phyloP scores from a whole-genome alignment of 2,329 filamentous ascomycete genomes.

The Fusarium abutilonis region DNA sequence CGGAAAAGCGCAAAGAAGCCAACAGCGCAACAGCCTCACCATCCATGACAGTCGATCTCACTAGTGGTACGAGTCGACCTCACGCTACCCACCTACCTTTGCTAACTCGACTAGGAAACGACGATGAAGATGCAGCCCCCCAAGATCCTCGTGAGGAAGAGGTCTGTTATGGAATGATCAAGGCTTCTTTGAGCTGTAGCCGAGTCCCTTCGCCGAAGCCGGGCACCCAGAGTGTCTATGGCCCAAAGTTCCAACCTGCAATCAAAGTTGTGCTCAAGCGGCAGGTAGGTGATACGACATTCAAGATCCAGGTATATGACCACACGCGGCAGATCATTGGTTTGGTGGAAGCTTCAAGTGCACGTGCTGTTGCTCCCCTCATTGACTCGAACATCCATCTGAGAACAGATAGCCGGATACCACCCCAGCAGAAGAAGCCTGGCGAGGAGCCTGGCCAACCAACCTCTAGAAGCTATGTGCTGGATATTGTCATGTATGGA shows the following conservation, averaged over 20 bases:
- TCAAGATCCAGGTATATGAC: conserved; percentile 78
- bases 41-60: conserved; percentile 66
- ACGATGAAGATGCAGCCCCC: conserved; percentile 67
- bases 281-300: conserved; percentile 62
- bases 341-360: conserved; percentile 73
- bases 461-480: conserved; percentile 68
- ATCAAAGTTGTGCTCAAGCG: conserved; percentile 78
- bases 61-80: conserved; percentile 54
- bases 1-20: conserved; percentile 64
- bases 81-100: conserved; percentile 10
- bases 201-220: conserved; percentile 75
- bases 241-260: conserved; percentile 71
- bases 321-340: conserved; percentile 77
- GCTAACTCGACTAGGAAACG: conserved; percentile 49
- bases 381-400: conserved; percentile 74
- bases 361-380: conserved; percentile 74
- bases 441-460: conserved; percentile 72
- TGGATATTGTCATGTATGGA: conserved; percentile 83
- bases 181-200: conserved; percentile 73
- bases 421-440: conserved; percentile 68
- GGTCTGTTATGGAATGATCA: conserved; percentile 83
- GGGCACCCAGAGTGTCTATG: conserved; percentile 66
- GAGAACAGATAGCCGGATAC: conserved; percentile 77
- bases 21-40: conserved; percentile 42
- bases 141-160: conserved; percentile 72